Evolutionary conservation across 1,284 basidiomycete species (phyloP).

Genomic region (Rhodotorula mucilaginosa): DNA sequence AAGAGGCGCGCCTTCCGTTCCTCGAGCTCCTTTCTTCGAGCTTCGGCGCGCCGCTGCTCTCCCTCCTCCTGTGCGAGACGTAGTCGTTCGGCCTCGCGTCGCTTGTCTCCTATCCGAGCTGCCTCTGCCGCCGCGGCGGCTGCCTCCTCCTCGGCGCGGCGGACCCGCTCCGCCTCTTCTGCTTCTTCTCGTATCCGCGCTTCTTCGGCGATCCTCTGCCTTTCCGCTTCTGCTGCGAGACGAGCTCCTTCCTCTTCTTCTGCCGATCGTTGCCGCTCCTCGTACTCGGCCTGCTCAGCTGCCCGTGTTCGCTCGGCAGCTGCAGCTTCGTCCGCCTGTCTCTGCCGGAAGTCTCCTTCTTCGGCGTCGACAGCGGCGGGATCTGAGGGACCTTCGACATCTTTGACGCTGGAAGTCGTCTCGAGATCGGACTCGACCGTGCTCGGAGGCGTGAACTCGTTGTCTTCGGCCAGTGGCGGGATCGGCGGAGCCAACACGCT

Average conservation of each 20-base stretch:
- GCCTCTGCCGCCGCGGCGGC: background rate
- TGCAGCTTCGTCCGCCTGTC: background rate
- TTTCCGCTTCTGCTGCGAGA: background rate
- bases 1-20: conserved; percentile 1
- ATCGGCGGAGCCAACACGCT: background rate
- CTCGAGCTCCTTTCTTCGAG: background rate
- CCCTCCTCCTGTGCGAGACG: background rate
- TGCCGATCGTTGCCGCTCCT: background rate
- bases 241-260: background rate
- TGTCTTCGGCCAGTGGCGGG: background rate
- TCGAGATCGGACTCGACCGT: background rate
- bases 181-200: background rate
- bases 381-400: background rate
- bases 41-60: conserved; percentile 8
- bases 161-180: conserved; percentile 1
- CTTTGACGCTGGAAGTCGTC: background rate
- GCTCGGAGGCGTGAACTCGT: too few species aligned
- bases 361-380: background rate
- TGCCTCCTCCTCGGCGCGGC: background rate
- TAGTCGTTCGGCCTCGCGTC: background rate
- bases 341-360: background rate
- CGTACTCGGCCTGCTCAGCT: background rate
- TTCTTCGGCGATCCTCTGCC: background rate
- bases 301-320: background rate
- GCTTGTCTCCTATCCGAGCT: background rate